Base-by-base conservation (phyloP, 305 asterid species). In the Coffea humblotiana region DNA sequence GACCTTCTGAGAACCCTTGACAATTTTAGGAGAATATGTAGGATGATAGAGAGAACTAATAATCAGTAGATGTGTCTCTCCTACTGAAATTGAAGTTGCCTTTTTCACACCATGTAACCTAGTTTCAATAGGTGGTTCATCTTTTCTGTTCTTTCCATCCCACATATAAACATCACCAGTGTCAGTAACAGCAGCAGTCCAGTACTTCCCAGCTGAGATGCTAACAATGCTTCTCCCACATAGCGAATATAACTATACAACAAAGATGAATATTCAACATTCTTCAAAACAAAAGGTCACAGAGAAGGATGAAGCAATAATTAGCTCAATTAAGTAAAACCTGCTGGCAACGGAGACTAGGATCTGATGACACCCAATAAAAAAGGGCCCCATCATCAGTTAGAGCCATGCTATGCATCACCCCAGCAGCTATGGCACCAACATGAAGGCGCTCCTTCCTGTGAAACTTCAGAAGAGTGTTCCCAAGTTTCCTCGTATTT, bases 11-110 rank as follows among this genome's bases (percentile, higher is more conserved):
- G 83, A 70, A 76, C 77, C 45, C 49, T 75, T 83, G 72, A 79
- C 79, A 47, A 77, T 78, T 69, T 76, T 79, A 69, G 90, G 85
- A 78, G 81, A 83, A 84, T 85, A 92, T 75, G 81, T 80, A 68
- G 99, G 98, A 89, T 94, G 98, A 88, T 92, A 93, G 79, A 94
- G 97, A 47, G 99, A 92, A 85, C 89, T 92, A 81, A 94, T 83
- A 45, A 88, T 81, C 87, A 94, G 83, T 37, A 96, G 80, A 89
- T 96, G 99, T 4, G 99, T 93, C 89, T 96, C 98, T 63, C 99
- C 98, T 81, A 96, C 98, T 71, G 98, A 88, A 73, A 96, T 91
- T 19, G 96, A 90, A 78, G 98, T 91, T 72, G 98, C 96, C 91
- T 90, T 92, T 83, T 96, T 96, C 83, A 96, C 89, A 82, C 99